A percentile compares a stretch with the other conserved stretches of the same genome.
These are phyloP conservation scores for Aspergillus sp. DNA, from an alignment of 2,329 filamentous ascomycete species.

Conservation along the genomic window DNA sequence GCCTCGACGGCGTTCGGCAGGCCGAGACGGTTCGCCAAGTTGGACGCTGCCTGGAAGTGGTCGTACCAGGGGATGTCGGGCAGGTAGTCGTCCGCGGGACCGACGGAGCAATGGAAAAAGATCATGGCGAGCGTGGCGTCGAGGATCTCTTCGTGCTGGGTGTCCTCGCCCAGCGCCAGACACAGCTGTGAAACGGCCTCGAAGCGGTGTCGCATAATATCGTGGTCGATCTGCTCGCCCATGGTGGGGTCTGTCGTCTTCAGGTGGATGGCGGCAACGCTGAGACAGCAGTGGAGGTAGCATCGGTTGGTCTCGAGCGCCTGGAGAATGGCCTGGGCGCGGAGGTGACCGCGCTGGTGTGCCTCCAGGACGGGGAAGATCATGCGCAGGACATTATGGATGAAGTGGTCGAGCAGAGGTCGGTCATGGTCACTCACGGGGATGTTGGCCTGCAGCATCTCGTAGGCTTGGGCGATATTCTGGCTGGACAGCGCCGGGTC, in stretches of 20 bases:
- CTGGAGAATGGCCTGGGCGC: slow-evolving; percentile 78
- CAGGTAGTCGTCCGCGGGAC: slow-evolving; percentile 76
- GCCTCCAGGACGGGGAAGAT: slow-evolving; percentile 91
- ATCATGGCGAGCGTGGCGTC: slow-evolving; percentile 94
- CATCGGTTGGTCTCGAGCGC: slow-evolving; percentile 87
- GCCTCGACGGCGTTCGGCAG: slow-evolving; percentile 67
- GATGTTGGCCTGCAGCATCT: slow-evolving; percentile 67
- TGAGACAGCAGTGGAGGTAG: slow-evolving; percentile 93
- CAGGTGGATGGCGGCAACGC: slow-evolving; percentile 86
- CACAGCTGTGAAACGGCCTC: slow-evolving; percentile 84
- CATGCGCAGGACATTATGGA: slow-evolving; percentile 79
- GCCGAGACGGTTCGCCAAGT: slow-evolving; percentile 79
- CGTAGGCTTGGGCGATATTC: slow-evolving; percentile 42
- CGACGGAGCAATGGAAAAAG: slow-evolving; percentile 92
- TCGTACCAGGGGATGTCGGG: slow-evolving; percentile 95
- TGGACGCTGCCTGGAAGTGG: slow-evolving; percentile 89
- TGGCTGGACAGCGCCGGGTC: slow-evolving; percentile 21
- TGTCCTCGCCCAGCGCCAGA: slow-evolving; percentile 73
- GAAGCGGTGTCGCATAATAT: slow-evolving; percentile 91
- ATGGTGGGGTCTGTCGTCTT: slow-evolving; percentile 70
- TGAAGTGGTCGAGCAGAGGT: slow-evolving; percentile 83
- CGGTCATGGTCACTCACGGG: slow-evolving; percentile 86
- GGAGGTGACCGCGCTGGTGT: slow-evolving; percentile 79
- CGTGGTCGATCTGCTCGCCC: slow-evolving; percentile 75
- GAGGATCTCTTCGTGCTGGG: slow-evolving; percentile 81